Evolutionary conservation across 2,329 filamentous ascomycete species (phyloP).

Genomic region (Exophiala mesophila): DNA sequence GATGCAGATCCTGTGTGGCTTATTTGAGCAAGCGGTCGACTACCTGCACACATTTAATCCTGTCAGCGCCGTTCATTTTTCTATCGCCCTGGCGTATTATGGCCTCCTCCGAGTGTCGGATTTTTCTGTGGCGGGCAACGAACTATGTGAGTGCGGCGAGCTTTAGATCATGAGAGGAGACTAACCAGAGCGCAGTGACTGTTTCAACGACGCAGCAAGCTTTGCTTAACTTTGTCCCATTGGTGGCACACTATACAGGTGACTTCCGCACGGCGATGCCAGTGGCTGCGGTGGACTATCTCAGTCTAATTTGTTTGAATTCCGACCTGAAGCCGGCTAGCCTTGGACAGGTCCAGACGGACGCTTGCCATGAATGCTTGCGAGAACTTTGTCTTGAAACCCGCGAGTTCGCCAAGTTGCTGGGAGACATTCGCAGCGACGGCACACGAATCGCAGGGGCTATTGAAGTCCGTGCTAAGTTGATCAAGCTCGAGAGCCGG

Average conservation of each 20-base stretch:
- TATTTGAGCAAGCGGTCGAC: slow-evolving; percentile 89
- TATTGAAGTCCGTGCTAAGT: slow-evolving; percentile 75
- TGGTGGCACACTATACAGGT: slow-evolving; percentile 90
- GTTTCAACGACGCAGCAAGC: slow-evolving; percentile 52
- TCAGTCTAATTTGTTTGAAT: slow-evolving; percentile 87
- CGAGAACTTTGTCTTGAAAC: slow-evolving; percentile 95
- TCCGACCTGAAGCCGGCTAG: slow-evolving; percentile 66
- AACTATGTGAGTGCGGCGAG: slow-evolving; percentile 48
- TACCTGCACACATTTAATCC: slow-evolving; percentile 91
- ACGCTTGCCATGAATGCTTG: slow-evolving; percentile 84
- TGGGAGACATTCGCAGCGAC: slow-evolving; percentile 85
- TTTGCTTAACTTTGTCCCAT: slow-evolving; percentile 89
- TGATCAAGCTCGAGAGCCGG: slow-evolving; percentile 76
- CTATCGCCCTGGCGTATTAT: slow-evolving; percentile 82
- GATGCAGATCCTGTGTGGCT: slow-evolving; percentile 79
- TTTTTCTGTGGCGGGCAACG: slow-evolving; percentile 67
- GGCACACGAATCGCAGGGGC: slow-evolving; percentile 79
- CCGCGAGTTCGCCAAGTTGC: slow-evolving; percentile 85
- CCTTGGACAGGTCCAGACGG: slow-evolving; percentile 69
- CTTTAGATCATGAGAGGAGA: slow-evolving; percentile 6
- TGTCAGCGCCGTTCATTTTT: slow-evolving; percentile 91
- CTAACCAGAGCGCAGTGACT: slow-evolving; percentile 43
- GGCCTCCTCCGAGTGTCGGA: slow-evolving; percentile 83
- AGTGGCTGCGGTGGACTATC: slow-evolving; percentile 86
- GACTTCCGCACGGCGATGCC: slow-evolving; percentile 91